Evolutionary conservation across 192 early-diverging fungal species (phyloP), one percentile per base, ranked within the genome.

Genomic region (Coemansia sp.): DNA sequence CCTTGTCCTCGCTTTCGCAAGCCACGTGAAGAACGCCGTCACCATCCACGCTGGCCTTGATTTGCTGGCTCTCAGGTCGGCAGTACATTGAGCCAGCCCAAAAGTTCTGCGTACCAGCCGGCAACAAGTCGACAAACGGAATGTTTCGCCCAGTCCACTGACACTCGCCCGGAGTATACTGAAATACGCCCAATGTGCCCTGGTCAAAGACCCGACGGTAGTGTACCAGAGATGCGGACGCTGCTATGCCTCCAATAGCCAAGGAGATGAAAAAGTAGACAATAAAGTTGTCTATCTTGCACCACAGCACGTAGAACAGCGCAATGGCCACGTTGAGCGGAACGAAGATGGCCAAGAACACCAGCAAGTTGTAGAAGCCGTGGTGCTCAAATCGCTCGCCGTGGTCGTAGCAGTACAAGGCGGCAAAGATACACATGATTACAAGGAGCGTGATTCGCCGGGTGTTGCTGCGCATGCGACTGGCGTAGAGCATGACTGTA

Each of bases 351-450:
- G 72, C 75, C 72, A 86, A 23, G 25, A 86, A 85, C n/a, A 87
- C 86, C 10, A 87, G 71, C 62, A 87, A 44, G 37, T 87, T 87
- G 69, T 87, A 87, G 29, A 85, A 82, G 0, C 86, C 86, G 48
- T 87, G 86, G 14, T 73, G 39, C 38, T 87, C 82, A 48, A 87
- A 87, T n/a, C 80, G 68, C 61, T 87, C 86, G 50, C 86, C 86
- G 19, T 86, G 82, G 69, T 87, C 86, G 68, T 84, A 87, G 9
- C 46, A 63, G 58, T 87, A 86, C 31, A 87, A 68, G n/a, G 59
- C 57, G 11, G 23, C 58, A 39, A 44, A 76, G 4, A 64, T 73
- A 53, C 32, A 63, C 5, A 37, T 21, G 14, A 69, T 72, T 15
- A 44, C 34, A 23, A 65, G 27, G 15, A 68, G 36, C 31, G 41